phyloP scores from a whole-genome alignment of 2,329 filamentous ascomycete genomes.

The Aspergillus uvarum region DNA sequence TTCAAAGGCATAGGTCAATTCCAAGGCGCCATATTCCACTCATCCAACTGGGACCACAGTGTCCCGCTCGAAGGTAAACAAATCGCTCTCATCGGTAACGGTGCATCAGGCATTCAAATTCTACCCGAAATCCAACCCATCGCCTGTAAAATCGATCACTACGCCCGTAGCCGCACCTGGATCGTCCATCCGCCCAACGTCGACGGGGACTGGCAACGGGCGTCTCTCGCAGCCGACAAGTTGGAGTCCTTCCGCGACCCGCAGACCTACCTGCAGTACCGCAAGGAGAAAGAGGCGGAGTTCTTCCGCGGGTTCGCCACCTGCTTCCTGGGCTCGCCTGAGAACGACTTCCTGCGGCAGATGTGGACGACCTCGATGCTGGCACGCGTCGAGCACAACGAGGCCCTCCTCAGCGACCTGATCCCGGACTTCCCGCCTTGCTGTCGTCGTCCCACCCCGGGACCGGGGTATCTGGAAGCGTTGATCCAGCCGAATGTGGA shows the following conservation, averaged over 20 bases:
- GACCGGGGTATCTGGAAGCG: conserved; percentile 67
- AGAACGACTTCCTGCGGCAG: conserved; percentile 50
- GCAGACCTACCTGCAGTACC: conserved; percentile 59
- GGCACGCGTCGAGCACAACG: conserved; percentile 53
- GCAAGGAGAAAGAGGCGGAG: conserved; percentile 58
- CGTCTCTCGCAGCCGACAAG: conserved; percentile 55
- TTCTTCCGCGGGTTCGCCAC: conserved; percentile 61
- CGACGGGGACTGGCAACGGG: conserved; percentile 54
- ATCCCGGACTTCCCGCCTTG: conserved; percentile 64
- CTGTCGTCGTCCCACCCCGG: conserved; percentile 65
- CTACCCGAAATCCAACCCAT: conserved; percentile 42
- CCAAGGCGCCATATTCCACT: conserved; percentile 58
- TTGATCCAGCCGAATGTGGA: conserved; percentile 61
- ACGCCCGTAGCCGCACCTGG: conserved; percentile 66
- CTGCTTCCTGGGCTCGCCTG: conserved; percentile 55
- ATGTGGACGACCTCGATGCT: conserved; percentile 56
- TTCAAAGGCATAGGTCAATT: conserved; percentile 59
- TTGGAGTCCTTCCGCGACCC: conserved; percentile 61
- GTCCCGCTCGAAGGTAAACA: conserved; percentile 51
- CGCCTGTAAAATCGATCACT: conserved; percentile 58
- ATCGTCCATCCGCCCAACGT: conserved; percentile 63
- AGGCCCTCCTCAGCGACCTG: conserved; percentile 56
- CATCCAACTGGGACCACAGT: conserved; percentile 58
- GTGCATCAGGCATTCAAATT: conserved; percentile 60
- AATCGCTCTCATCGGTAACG: conserved; percentile 65